Evolutionary conservation across 768 basidiomycete species (phyloP).

Genomic region (Pluteus cervinus): DNA sequence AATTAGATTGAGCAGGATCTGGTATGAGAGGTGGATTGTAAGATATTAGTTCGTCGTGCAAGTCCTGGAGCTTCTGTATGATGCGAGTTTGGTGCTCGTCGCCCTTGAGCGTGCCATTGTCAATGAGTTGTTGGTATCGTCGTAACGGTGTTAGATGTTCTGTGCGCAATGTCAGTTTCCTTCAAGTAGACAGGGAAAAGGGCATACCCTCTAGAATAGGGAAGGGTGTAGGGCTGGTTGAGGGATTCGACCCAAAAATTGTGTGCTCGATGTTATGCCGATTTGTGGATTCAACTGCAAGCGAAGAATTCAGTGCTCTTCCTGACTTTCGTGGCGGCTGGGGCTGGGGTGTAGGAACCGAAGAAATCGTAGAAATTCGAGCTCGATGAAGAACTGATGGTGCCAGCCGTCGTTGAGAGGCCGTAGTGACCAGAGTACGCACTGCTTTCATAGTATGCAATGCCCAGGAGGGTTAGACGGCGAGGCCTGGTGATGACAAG

Average conservation of each 20-base stretch:
- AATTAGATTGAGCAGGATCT: constrained; percentile 29
- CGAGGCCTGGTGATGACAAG: constrained; percentile 6
- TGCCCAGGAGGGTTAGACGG: no score
- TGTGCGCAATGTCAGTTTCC: constrained; percentile 10
- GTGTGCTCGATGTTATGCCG: constrained; percentile 14
- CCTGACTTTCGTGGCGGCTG: no score
- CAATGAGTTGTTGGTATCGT: constrained; percentile 41
- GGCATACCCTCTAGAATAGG: no score
- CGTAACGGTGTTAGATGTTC: constrained; percentile 33
- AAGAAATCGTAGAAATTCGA: constrained; percentile 9
- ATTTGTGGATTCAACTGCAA: constrained; percentile 26
- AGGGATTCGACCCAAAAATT: no score
- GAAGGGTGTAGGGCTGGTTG: no score
- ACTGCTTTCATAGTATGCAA: constrained; percentile 25
- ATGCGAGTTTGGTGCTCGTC: constrained; percentile 86
- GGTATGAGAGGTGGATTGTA: constrained; percentile 71
- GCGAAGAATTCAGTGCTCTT: constrained; percentile 27
- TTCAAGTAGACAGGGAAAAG: no score
- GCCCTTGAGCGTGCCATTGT: constrained; percentile 48
- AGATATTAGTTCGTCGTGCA: constrained; percentile 63
- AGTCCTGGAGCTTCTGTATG: constrained; percentile 71
- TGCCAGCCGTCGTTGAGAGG: no score
- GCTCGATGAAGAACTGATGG: constrained; percentile 8
- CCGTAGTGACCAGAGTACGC: no score
- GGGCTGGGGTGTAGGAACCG: constrained; percentile 10